A percentile compares a stretch with the other conserved stretches of the same genome.
phyloP scores from a whole-genome alignment of 2,329 filamentous ascomycete species.

The Teratosphaeria zuluensis region DNA sequence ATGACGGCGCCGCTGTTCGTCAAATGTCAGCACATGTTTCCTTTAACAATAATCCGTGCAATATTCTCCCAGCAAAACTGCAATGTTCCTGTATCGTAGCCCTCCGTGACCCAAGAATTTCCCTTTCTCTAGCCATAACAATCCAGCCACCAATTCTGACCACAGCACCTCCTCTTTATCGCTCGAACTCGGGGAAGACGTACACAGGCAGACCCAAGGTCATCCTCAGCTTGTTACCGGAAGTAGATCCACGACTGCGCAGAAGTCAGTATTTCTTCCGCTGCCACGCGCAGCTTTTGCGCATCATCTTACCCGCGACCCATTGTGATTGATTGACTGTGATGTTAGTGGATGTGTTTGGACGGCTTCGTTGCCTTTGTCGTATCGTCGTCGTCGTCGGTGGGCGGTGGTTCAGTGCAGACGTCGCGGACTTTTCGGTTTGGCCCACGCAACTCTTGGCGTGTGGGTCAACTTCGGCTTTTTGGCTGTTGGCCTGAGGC shows the following conservation, averaged over 20 bases:
- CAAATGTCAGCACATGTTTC: background rate
- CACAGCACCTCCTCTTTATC: background rate
- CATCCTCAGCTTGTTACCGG: slow-evolving; percentile 99
- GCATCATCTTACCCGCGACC: background rate
- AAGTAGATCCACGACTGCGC: slow-evolving; percentile 62
- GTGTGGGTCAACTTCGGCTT: background rate
- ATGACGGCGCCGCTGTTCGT: slow-evolving; percentile 81
- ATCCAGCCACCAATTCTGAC: background rate
- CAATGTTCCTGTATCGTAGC: background rate
- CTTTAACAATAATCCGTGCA: background rate
- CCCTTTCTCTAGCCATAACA: background rate
- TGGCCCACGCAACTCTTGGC: background rate
- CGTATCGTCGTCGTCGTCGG: background rate
- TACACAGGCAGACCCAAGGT: slow-evolving; percentile 99
- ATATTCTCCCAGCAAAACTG: background rate
- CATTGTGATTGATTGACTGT: background rate
- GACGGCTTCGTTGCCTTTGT: slow-evolving; percentile 1
- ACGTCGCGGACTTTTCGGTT: background rate
- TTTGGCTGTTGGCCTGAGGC: background rate
- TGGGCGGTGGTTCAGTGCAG: background rate
- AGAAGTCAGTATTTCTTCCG: background rate
- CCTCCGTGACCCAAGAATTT: no score
- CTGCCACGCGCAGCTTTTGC: background rate
- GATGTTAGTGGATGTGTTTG: background rate
- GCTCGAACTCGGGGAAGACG: slow-evolving; percentile 37